phyloP scores from a whole-genome alignment of 352 stramenopile species.

The Phytophthora cryptogea region DNA sequence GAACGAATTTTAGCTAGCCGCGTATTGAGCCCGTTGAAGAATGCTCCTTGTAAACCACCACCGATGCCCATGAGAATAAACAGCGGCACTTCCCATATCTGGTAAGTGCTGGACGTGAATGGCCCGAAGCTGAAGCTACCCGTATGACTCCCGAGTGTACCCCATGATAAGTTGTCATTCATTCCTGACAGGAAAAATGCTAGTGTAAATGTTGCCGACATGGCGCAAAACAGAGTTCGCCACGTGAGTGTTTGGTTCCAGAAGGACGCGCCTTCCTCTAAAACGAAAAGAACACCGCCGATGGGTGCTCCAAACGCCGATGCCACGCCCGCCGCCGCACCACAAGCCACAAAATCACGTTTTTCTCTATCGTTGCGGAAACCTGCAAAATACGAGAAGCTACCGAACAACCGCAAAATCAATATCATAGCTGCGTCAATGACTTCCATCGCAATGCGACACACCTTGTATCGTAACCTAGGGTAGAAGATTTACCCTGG shows the following conservation, averaged over 20 bases:
- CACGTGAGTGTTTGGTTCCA: slow-evolving; percentile 85
- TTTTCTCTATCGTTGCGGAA: slow-evolving; percentile 92
- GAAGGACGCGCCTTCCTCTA: slow-evolving; percentile 88
- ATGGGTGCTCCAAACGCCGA: slow-evolving; percentile 92
- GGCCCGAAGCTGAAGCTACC: slow-evolving; percentile 77
- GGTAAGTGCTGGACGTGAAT: slow-evolving; percentile 76
- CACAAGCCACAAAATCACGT: slow-evolving; percentile 89
- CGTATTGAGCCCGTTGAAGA: slow-evolving; percentile 82
- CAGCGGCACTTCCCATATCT: slow-evolving; percentile 87
- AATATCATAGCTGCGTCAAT: background rate
- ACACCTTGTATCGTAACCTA: slow-evolving; percentile 76
- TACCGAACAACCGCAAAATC: slow-evolving; percentile 16
- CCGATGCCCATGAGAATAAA: slow-evolving; percentile 88
- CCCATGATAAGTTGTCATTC: slow-evolving; percentile 76
- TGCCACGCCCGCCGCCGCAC: slow-evolving; percentile 86
- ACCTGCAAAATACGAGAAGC: slow-evolving; percentile 85
- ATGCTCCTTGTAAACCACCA: slow-evolving; percentile 81
- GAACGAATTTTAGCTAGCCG: slow-evolving; percentile 48
- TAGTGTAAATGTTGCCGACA: slow-evolving; percentile 87
- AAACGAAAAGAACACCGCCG: slow-evolving; percentile 84
- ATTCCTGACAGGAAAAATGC: slow-evolving; percentile 82
- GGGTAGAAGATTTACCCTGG: slow-evolving; percentile 74
- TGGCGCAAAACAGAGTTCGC: slow-evolving; percentile 87
- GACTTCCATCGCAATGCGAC: background rate
- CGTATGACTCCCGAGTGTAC: slow-evolving; percentile 70